These are phyloP conservation scores for Pisolithus tinctorius DNA, from an alignment of 768 basidiomycete species.

Conservation along the genomic window DNA sequence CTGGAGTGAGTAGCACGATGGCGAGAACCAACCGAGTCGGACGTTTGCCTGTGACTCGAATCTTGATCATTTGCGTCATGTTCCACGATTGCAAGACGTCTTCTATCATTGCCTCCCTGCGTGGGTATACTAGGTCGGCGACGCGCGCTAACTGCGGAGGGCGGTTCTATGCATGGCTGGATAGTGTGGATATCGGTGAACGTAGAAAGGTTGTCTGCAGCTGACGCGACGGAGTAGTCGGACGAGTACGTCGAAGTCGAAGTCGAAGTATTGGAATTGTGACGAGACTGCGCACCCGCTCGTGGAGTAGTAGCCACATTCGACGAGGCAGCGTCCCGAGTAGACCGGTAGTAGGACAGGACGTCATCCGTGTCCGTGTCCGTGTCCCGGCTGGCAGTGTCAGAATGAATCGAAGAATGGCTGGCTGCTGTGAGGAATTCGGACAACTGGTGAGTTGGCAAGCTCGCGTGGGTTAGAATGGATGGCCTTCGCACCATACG, in stretches of 20 bases:
- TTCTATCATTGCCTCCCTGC: conserved; percentile 55
- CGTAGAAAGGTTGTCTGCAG: conserved; percentile 12
- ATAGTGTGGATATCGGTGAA: conserved; percentile 12
- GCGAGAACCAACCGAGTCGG: conserved; percentile 23
- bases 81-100: conserved; percentile 56
- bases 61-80: conserved; percentile 21
- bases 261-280: conserved; percentile 8
- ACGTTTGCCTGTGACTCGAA: conserved; percentile 7
- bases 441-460: not conserved
- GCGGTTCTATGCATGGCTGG: conserved; percentile 16
- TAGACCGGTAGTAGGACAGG: conserved; percentile 51
- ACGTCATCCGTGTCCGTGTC: conserved; percentile 41
- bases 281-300: conserved; percentile 8
- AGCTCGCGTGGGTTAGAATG: not conserved
- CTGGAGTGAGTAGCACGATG: conserved; percentile 30
- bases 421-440: not conserved
- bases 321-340: conserved; percentile 31
- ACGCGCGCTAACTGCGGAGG: conserved; percentile 26
- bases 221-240: conserved; percentile 44
- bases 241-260: conserved; percentile 34
- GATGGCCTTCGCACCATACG: not conserved
- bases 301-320: conserved; percentile 9
- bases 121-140: conserved; percentile 49
- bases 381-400: conserved; percentile 25
- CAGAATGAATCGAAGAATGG: not conserved